A percentile compares a stretch with the other conserved stretches of the same genome.
phyloP scores from a whole-genome alignment of 1,284 basidiomycete species.

The Hortiboletus rubellus region DNA sequence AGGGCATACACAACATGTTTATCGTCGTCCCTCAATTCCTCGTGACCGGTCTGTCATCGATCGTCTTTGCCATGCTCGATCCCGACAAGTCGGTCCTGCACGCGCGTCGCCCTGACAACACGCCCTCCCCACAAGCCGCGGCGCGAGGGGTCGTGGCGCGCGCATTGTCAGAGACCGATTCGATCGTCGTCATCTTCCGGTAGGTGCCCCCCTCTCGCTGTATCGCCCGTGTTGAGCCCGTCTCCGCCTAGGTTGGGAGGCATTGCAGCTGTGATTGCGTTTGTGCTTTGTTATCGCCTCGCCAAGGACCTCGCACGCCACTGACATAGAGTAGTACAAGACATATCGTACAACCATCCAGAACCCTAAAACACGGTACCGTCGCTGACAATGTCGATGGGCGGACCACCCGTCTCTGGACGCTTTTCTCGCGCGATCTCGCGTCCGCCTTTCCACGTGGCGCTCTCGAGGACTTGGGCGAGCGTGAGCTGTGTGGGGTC shows the following conservation, averaged over 20 bases:
- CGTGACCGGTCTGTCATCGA: constrained; percentile 63
- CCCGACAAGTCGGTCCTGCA: constrained; percentile 50
- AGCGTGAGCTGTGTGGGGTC: constrained; percentile 54
- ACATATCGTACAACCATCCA: too few species aligned
- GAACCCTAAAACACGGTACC: constrained; percentile 72
- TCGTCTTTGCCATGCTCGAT: constrained; percentile 69
- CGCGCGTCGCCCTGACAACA: constrained; percentile 28
- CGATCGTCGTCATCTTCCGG: constrained; percentile 77
- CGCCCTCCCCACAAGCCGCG: too few species aligned
- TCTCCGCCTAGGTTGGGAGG: constrained; percentile 61
- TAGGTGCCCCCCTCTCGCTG: too few species aligned
- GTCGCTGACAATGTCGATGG: constrained; percentile 85
- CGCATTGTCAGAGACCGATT: constrained; percentile 18
- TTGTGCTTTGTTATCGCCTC: constrained; percentile 66
- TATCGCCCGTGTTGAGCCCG: not conserved
- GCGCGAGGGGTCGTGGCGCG: too few species aligned
- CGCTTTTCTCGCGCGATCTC: constrained; percentile 85
- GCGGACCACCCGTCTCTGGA: constrained; percentile 76
- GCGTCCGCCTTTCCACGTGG: constrained; percentile 94
- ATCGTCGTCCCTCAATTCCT: constrained; percentile 78
- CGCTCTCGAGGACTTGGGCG: constrained; percentile 89
- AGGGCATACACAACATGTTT: constrained; percentile 93
- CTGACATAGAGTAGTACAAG: constrained; percentile 17
- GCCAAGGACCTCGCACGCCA: constrained; percentile 58
- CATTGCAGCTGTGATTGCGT: constrained; percentile 68